These are phyloP conservation scores for Eutreptiella sp. DNA, from an alignment of 208 protist species.

Conservation along the genomic window DNA sequence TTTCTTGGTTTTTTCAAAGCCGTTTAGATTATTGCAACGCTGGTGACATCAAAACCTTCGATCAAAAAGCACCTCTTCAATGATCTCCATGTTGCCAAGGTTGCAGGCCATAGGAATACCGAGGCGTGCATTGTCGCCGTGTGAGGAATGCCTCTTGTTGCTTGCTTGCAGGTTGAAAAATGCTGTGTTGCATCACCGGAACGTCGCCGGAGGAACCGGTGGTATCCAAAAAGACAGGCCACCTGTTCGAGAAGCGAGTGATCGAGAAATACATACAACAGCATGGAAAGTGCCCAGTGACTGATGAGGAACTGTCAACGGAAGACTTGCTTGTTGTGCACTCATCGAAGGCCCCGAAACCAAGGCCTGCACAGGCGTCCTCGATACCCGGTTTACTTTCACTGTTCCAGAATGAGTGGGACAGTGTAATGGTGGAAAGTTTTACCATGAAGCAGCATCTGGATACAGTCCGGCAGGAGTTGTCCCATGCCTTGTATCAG, in stretches of 20 bases:
- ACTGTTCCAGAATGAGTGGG: slow-evolving; percentile 96
- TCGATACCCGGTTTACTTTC: slow-evolving; percentile 82
- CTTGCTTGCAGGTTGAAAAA: too few relatives aligned
- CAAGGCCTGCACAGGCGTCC: not conserved
- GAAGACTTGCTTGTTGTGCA: slow-evolving; percentile 80
- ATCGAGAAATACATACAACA: slow-evolving; percentile 89
- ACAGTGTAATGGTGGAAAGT: slow-evolving; percentile 94
- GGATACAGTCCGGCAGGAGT: slow-evolving; percentile 79
- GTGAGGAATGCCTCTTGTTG: too few relatives aligned
- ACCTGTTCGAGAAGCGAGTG: slow-evolving; percentile 88
- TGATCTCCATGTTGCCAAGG: too few relatives aligned
- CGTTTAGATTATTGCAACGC: too few relatives aligned
- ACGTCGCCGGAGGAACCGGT: slow-evolving; percentile 85
- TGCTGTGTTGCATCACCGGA: slow-evolving; percentile 73
- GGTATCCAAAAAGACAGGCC: slow-evolving; percentile 78
- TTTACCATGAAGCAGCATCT: slow-evolving; percentile 89
- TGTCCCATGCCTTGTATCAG: slow-evolving; percentile 94
- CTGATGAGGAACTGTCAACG: slow-evolving; percentile 60
- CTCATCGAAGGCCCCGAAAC: not conserved
- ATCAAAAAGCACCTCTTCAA: too few relatives aligned
- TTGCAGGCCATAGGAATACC: too few relatives aligned
- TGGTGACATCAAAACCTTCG: too few relatives aligned
- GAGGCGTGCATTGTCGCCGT: too few relatives aligned
- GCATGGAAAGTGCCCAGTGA: slow-evolving; percentile 86
- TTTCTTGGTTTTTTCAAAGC: too few relatives aligned